Base-by-base conservation (phyloP, 2,329 filamentous ascomycete genomes). In the Cordyceps fumosorosea region DNA sequence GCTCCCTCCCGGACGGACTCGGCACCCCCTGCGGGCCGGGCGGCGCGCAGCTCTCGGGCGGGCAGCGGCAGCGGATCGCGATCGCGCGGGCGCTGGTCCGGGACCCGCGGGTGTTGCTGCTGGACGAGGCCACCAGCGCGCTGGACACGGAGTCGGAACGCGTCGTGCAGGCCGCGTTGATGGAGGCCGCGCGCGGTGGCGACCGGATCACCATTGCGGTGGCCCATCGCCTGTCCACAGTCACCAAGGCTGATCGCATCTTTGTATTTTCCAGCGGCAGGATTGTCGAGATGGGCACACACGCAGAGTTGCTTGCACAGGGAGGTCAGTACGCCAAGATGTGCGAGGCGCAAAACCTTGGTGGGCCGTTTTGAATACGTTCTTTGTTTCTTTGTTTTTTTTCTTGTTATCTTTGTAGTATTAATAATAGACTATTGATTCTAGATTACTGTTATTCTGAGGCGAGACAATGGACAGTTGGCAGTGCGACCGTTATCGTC, bases 131-230 rank as follows among this genome's bases (percentile, higher is more conserved):
- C 16, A 97, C 93, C 0, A 95, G 90, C 10, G 93, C 93, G 0
- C 82, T 97, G 14, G 93, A 97, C 71, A 92, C 93, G n/a, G 93
- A 96, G 74, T 93, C 89, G 0, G 93, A 98, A 74, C 96, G 91
- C 0, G 83, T 96, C 2, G 93, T 98, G 64, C 96, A 98, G 73
- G 85, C 88, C 67, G 93, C 93, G 2, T 80, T 98, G 3, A 84
- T 84, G 5, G 86, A 84, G 66, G 85, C 85, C 44, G 82, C 96
- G 24, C 86, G 84, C 66, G 91, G 26, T 6, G 26, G 90, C 34
- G 88, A 89, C 70, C 95, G 93, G 74, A 97, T 93, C 0, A 97
- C 93, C 3, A 96, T 98, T 71, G 93, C 90, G 51, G 96, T 98
- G 68, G 93, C 93, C 0, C 93, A 98, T 75, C 85, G 93, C 44